Evolutionary conservation across 768 basidiomycete species (phyloP), one percentile per base, ranked within the genome.

Genomic region (Lactifluus echinatus): DNA sequence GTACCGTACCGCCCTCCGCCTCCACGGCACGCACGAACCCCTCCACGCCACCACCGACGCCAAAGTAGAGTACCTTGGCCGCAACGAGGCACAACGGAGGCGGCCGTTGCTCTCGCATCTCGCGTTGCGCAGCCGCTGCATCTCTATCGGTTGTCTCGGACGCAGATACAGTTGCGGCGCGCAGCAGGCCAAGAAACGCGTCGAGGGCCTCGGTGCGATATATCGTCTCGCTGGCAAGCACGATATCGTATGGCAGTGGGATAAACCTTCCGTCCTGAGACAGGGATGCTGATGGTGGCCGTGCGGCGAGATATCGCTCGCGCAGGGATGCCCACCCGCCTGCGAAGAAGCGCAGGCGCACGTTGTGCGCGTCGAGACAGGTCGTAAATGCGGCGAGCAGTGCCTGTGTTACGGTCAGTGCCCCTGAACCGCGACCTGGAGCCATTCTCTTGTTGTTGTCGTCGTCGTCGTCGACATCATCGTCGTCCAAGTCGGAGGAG

Each of bases 171-270:
- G 33, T 8, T 2, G 60, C 60, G 2, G 66, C 56, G 50, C 72
- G 70, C 67, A 89, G 65, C 19, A 87, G 68, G 34, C 70, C 64
- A 21, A 89, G 69, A 40, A 99, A 73, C 26, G 82, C 72, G 0
- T 73, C 72, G 2, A 95, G 75, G 59, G 80, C 85, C 1, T 82
- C 78, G 11, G 75, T 71, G 26, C 82, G 76, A 66, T 99, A 98
- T 21, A 98, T 91, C 39, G 95, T 98, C 72, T 99, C 95, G 24
- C 90, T 89, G 0, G 93, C 92, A 49, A 98, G 72, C 2, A 96
- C 74, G 42, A 93, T 61, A 64, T 93, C 79, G 70, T 87, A 92
- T 6, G 26, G 40, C 2, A 3, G n/a, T 40, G n/a, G n/a, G 4
- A 6, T 3, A n/a, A 2, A 4, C n/a, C 10, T 4, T 19, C 2